A percentile compares a stretch with the other conserved stretches of the same genome.
These are phyloP conservation scores for Rhodotorula babjevae DNA, from an alignment of 768 basidiomycete genomes.

Conservation along the genomic window DNA sequence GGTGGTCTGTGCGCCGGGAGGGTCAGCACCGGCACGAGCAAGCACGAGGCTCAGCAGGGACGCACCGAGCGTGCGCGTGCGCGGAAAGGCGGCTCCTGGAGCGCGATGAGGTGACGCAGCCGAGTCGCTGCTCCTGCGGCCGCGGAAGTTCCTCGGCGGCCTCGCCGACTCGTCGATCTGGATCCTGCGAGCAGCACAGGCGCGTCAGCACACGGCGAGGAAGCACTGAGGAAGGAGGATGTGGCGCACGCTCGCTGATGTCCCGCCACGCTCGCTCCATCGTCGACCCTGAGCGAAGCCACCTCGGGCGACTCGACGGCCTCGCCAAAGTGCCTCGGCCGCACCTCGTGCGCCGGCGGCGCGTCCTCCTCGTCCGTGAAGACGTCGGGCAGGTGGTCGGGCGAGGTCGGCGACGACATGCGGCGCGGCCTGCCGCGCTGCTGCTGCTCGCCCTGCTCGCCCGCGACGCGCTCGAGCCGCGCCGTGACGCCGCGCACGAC, in stretches of 20 bases:
- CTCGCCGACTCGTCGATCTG: slow-evolving; percentile 28
- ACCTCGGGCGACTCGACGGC: background rate
- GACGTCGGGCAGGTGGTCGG: slow-evolving; percentile 2
- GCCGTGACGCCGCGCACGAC: background rate
- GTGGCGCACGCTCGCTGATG: slow-evolving; percentile 16
- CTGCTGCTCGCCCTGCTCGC: background rate
- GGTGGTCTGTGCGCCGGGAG: background rate
- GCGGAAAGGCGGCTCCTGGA: background rate
- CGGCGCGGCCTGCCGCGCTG: background rate
- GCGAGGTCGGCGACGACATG: background rate
- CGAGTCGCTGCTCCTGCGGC: slow-evolving; percentile 17
- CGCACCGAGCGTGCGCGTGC: background rate
- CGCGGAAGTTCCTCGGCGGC: background rate
- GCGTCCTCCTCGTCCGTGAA: slow-evolving; percentile 3
- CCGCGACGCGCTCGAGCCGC: background rate
- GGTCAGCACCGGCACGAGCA: too few relatives aligned
- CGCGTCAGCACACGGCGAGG: background rate
- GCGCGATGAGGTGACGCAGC: slow-evolving; percentile 23
- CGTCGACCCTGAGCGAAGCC: background rate
- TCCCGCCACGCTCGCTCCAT: background rate
- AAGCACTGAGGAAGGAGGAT: background rate
- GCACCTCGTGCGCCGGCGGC: background rate
- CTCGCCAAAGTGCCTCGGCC: background rate
- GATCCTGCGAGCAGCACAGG: slow-evolving; percentile 5
- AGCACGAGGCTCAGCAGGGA: background rate